Base-by-base conservation (phyloP, 257 asterid genomes). In the Ilex asprella region DNA sequence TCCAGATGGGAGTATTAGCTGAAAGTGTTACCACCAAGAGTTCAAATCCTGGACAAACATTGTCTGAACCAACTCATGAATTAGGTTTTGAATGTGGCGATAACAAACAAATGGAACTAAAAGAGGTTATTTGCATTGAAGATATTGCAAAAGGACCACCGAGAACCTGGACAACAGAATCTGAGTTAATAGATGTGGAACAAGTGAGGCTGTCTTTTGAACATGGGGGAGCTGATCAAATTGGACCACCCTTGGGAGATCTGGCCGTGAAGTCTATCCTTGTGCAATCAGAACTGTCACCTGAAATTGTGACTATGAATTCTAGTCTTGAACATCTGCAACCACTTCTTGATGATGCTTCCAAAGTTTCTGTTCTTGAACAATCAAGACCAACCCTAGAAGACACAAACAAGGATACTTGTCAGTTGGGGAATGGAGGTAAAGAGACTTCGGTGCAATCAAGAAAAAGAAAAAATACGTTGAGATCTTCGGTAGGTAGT, bases 401-500 rank as follows among this genome's bases (percentile, higher is more conserved):
- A 39, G 78, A 65, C 52, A 72, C 68, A 60, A 54, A 61, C 43
- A 66, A 68, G 51, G 67, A 67, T 61, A 62, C 66, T 60, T 67
- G 55, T 66, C 78, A 53, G 59, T 60, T 75, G 58, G 79, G 12
- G 56, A 57, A 58, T 67, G 78, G 31, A 70, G 78, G 69, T 30
- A 55, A 49, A 56, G 75, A 56, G 55, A 77, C 82, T 63, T 73
- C 78, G 63, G 75, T 47, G 44, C 67, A 51, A 62, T 73, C 61
- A 63, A 72, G 81, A 61, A 78, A 79, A 56, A 67, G 70, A 63
- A 72, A 70, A 67, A 71, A 82, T 62, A 72, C 70, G 59, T n/a
- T 58, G 11, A 69, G 76, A 60, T 59, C 77, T 62, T 84, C 82
- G 0, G 79, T 66, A 21, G 66, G 63, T 65, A 75, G 81, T 68